phyloP scores from a whole-genome alignment of 2,329 filamentous ascomycete species.

The Gaeumannomyces sp. region DNA sequence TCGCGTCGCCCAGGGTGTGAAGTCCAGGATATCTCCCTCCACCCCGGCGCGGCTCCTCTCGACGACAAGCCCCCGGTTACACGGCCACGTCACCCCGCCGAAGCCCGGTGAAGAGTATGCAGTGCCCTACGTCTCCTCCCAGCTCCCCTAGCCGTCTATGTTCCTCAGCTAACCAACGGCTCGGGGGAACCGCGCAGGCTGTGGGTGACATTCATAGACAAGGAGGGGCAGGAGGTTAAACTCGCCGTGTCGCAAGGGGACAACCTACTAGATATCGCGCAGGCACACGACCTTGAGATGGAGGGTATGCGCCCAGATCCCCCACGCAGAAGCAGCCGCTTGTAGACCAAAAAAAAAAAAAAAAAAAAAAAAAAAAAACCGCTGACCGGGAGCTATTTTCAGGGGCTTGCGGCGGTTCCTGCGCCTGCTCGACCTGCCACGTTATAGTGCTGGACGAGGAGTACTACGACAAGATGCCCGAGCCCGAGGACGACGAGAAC shows the following conservation, averaged over 20 bases:
- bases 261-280: conserved; percentile 91
- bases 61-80: conserved; percentile 50
- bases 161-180: background rate
- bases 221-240: conserved; percentile 70
- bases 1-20: no score
- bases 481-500: conserved; percentile 75
- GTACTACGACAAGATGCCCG: conserved; percentile 71
- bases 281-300: conserved; percentile 94
- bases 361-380: no score
- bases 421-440: conserved; percentile 89
- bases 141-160: background rate
- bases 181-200: conserved; percentile 47
- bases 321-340: no score
- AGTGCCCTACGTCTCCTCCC: no score
- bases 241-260: conserved; percentile 80
- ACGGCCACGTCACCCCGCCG: conserved; percentile 78
- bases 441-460: conserved; percentile 72
- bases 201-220: conserved; percentile 88
- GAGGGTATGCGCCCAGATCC: conserved; percentile 50
- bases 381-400: no score
- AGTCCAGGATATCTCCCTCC: background rate
- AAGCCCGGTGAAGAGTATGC: conserved; percentile 84
- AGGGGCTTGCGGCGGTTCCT: conserved; percentile 80
- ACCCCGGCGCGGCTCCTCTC: conserved; percentile 47
- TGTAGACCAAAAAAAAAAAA: no score